Base-by-base conservation (phyloP, 768 basidiomycete genomes). In the Gymnopilus junonius region DNA sequence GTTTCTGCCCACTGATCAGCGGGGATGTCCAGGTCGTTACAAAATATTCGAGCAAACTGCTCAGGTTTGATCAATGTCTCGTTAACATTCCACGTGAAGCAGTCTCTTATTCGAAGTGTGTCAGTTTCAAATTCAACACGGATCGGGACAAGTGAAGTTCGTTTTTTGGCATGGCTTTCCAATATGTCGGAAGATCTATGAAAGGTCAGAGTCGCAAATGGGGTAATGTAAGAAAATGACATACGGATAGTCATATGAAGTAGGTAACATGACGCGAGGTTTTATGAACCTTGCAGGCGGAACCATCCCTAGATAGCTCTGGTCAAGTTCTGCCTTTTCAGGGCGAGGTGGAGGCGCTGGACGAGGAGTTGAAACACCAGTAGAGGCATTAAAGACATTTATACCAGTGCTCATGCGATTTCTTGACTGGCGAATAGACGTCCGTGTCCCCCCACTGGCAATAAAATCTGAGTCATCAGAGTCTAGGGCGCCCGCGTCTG, bases 71-170 rank as follows among this genome's bases (percentile, higher is more conserved):
- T 89, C 64, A 93, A 77, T n/a, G 81, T 79, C 77, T 99, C 97
- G 72, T 94, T 87, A 48, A 95, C 76, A 70, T 99, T 97, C 97
- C 97, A 99, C 11, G 94, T 86, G 74, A 99, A 99, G 70, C 91
- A 91, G 71, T 99, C 97, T 42, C 96, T 90, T 73, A 99, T 87
- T 69, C 96, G 83, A 71, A 93, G 93, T 0, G 91, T 91, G 11
- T 94, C 93, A 11, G 92, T 94, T 73, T 98, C 96, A 69, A 99
- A 88, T 69, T 99, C 96, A 56, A 99, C 92, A 48, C 94, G 93
- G 61, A 99, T 94, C 3, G 97, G 97, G 12, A 99, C 87, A 34
- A 97, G 87, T 0, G 82, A 74, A 0, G 81, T 71, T 43, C 77
- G 75, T 60, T 75, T 78, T 55, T 80, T 72, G 2, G 93, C 91